Evolutionary conservation across 2,329 filamentous ascomycete genomes (phyloP), one percentile per base, ranked within the genome.

Genomic region (Fusarium coffeatum): DNA sequence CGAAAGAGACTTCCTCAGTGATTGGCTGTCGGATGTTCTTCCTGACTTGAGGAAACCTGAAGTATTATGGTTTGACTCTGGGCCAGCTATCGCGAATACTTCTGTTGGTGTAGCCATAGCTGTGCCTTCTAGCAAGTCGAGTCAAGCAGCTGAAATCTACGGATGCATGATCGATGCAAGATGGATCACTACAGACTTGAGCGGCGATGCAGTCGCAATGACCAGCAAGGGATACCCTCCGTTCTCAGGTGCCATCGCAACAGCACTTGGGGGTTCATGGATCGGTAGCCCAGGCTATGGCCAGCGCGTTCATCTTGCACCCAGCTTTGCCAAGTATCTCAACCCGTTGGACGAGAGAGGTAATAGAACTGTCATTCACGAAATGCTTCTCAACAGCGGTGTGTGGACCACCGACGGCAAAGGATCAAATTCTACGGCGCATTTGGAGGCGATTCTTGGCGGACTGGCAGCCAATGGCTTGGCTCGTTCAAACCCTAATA

Each of bases 81-180:
- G 50, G 16, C 51, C 69, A 3, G 42, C 56, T 7, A 61, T 62
- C 8, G 64, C 69, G 1, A 68, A 63, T 3, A 64, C 48, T 5
- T 72, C 70, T 4, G 48, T 71, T 3, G 70, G 70, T 1, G 50
- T 58, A 0, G n/a, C 66, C 1, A 34, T 72, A 5, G 67, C 59
- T 4, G 55, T 59, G 1, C 70, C 70, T 1, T 58, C 61, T 0
- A 63, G 68, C 25, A 50, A 41, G 4, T 64, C 55, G 4, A 53
- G 20, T 11, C 22, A 58, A 5, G 23, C 59, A 3, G 48, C 64
- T 8, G 67, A 72, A 18, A n/a, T 72, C 2, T 72, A 72, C 6
- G 69, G 70, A 2, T 72, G 70, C 15, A 69, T 66, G 70, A 56
- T 72, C 3, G 70, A 72, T 22, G 70, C 69, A 1, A 37, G 69